A percentile compares a stretch with the other conserved stretches of the same genome.
Conservation (phyloP, 2,329 filamentous ascomycete genomes). For the Incumbomyces delicatus region DNA sequence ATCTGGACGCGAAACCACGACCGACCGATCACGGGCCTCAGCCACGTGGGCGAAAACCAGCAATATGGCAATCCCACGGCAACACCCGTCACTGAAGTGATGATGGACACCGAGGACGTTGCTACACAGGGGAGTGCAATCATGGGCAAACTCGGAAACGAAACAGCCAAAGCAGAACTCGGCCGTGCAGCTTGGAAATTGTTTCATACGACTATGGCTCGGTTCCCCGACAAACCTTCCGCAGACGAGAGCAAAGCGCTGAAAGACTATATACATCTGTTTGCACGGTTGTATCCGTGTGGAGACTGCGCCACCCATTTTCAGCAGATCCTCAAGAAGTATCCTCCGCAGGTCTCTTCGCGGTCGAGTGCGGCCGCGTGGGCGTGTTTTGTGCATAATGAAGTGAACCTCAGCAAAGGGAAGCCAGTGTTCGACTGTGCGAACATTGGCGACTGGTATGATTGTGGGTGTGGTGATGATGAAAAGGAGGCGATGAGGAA, state of each 20-base stretch:
- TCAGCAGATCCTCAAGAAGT: constrained; percentile 50
- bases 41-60: constrained; percentile 10
- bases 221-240: constrained; percentile 54
- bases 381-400: constrained; percentile 58
- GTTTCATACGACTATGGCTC: constrained; percentile 57
- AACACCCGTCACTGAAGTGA: neutral
- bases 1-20: constrained; percentile 18
- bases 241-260: constrained; percentile 51
- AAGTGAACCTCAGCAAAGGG: constrained; percentile 52
- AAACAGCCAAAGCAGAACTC: constrained; percentile 48
- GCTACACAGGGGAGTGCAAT: constrained; percentile 34
- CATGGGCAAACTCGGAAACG: constrained; percentile 40
- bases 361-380: constrained; percentile 54
- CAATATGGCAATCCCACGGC: constrained; percentile 10
- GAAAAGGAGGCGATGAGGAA: constrained; percentile 27
- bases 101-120: constrained; percentile 4
- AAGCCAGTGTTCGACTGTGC: constrained; percentile 55
- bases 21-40: constrained; percentile 10
- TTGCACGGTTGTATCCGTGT: constrained; percentile 56
- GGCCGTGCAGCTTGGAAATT: constrained; percentile 57
- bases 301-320: constrained; percentile 59
- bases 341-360: constrained; percentile 54
- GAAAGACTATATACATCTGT: constrained; percentile 52
- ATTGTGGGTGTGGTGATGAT: constrained; percentile 55
- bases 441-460: constrained; percentile 57